Base-by-base conservation (phyloP, 345 rosid species). In the Salix exigua region DNA sequence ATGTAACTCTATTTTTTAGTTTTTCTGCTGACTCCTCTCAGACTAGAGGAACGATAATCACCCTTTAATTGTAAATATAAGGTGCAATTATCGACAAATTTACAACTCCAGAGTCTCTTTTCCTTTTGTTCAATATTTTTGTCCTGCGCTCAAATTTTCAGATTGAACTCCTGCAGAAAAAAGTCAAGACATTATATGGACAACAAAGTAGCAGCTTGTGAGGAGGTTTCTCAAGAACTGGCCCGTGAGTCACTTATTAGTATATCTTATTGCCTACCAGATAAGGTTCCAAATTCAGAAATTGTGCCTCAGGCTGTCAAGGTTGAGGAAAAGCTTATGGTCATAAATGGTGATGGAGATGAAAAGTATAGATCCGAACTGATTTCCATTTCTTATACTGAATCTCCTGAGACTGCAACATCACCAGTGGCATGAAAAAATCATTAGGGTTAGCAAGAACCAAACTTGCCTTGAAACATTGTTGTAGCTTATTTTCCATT, bases 281-380 rank as follows among this genome's bases (percentile, higher is more conserved):
- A 81, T 19, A 76, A 79, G 42, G 61, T 33, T 76, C 35, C 10
- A 28, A 40, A 63, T 44, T 61, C 82, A 51, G 76, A 81, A 9
- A 68, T 37, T 16, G 74, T 71, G 53, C 28, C 50, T 1, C 72
- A 64, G 69, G 35, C 42, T 48, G 10, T 25, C 38, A 66, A 68
- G 5, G 60, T 48, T 38, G 78, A 50, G 46, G 62, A 71, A 25
- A n/a, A 37, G 30, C 44, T 58, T 64, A 30, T 44, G 3, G 75
- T 44, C 19, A 68, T 7, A 21, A 69, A 70, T 31, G 44, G 23
- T 10, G 79, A 81, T 21, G 79, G 42, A 30, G 72, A 44, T 21
- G 85, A 84, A 4, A 78, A 79, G 80, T 79, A 70, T 73, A 79
- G 83, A 70, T 79, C 83, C n/a, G 83, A 77, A 72, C 75, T 84